Base-by-base conservation (phyloP, 176 grass and related monocot genomes). In the Aegilops speltoides region DNA sequence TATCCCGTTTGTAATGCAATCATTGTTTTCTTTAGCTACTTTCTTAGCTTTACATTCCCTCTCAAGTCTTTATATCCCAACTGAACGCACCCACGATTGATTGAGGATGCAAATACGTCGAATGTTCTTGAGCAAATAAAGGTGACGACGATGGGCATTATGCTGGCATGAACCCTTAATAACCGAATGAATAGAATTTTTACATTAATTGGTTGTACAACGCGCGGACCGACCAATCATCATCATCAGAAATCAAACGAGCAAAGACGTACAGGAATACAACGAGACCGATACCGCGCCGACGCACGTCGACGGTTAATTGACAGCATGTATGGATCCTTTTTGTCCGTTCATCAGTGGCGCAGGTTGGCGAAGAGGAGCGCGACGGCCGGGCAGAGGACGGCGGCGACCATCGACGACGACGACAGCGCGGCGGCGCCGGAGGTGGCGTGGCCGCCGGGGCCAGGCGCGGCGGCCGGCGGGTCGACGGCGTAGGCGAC, bases 371-470 rank as follows among this genome's bases (percentile, higher is more conserved):
- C 85, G 71, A 95, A 17, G 60, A 98, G 75, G 79, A 98, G 71
- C 31, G 86, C 91, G 23, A 88, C 88, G 79, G 90, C 78, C 26
- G 95, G 94, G 86, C 92, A 90, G 85, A 98, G 86, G n/a, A 93
- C 68, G 73, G 89, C 87, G 38, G 87, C 79, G 22, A 87, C 41
- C 16, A 95, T 60, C 8, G 93, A 46, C 17, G 87, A 90, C 34
- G 89, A 84, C 68, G 86, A 87, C 73, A 89, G 8, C 48, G 86
- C 54, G 4, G 88, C 78, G 4, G 93, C 87, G 25, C 79, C 89
- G 46, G 95, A 95, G 63, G 93, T 86, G 45, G 73, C 73, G 38
- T 93, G 95, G 86, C 91, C 91, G 25, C 41, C 41, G 41, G 41
- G 41, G 41, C 10, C 41, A 2, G 95, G 95, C 13, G 93, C 89